A percentile compares a stretch with the other conserved stretches of the same genome.
Evolutionary conservation across 108 stramenopile genomes (phyloP).

Genomic region (Pelagomonas calceolata): DNA sequence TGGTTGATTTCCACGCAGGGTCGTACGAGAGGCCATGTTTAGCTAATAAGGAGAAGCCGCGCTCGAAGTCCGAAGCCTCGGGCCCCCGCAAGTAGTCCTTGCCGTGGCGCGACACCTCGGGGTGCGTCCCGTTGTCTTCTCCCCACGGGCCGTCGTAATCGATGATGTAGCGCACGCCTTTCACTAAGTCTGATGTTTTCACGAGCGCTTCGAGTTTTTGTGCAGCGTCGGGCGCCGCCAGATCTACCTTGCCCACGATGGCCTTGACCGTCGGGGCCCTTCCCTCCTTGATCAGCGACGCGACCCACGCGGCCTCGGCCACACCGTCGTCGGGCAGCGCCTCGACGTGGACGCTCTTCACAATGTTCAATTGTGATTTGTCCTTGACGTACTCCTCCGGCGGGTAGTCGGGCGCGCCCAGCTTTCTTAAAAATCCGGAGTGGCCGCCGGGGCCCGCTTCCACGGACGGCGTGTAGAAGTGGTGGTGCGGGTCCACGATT

Average conservation of each 20-base stretch:
- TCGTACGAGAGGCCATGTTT: slow-evolving; percentile 33
- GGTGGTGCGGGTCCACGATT: slow-evolving; percentile 65
- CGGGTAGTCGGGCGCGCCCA: slow-evolving; percentile 38
- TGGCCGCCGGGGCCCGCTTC: too few species aligned
- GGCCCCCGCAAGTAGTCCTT: slow-evolving; percentile 46
- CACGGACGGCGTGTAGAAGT: slow-evolving; percentile 50
- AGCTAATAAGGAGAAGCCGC: slow-evolving; percentile 47
- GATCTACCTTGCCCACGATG: slow-evolving; percentile 55
- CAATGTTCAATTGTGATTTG: slow-evolving; percentile 36
- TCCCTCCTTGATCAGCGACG: slow-evolving; percentile 9
- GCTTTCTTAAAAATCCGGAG: slow-evolving; percentile 36
- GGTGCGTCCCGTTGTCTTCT: too few species aligned
- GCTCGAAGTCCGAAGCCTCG: slow-evolving; percentile 44
- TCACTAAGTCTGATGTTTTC: slow-evolving; percentile 11
- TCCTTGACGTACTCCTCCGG: slow-evolving; percentile 49
- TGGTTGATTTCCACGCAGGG: too few species aligned
- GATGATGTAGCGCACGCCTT: slow-evolving; percentile 63
- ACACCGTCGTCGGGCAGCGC: slow-evolving; percentile 57
- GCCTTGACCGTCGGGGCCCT: slow-evolving; percentile 32
- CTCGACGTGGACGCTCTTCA: slow-evolving; percentile 59
- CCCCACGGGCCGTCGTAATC: slow-evolving; percentile 17
- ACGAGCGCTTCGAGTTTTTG: slow-evolving; percentile 32
- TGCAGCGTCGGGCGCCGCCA: slow-evolving; percentile 39
- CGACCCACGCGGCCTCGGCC: slow-evolving; percentile 51
- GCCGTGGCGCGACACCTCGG: slow-evolving; percentile 18